Evolutionary conservation across 2,329 filamentous ascomycete species (phyloP).

Genomic region (Helotiales sp.): DNA sequence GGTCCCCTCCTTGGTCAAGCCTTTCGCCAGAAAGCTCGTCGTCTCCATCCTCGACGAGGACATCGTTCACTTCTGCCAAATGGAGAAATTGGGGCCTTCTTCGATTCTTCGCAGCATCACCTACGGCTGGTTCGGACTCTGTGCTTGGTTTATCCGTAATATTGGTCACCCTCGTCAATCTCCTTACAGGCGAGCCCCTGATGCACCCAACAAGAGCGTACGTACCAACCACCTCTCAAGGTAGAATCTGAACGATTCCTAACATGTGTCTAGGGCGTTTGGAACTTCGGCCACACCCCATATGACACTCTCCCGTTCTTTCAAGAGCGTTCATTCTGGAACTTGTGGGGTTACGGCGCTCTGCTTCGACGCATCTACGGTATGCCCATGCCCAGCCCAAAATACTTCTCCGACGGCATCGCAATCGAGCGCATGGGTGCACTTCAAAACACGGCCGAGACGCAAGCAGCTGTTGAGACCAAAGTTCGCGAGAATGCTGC

Average conservation of each 20-base stretch:
- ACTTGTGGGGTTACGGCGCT: constrained; percentile 22
- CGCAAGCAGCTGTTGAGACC: constrained; percentile 20
- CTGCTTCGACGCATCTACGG: constrained; percentile 17
- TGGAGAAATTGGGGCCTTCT: constrained; percentile 22
- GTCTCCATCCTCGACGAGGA: constrained; percentile 23
- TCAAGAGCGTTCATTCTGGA: constrained; percentile 23
- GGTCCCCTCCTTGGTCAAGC: constrained; percentile 17
- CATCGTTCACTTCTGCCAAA: constrained; percentile 21
- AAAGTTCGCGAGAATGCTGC: constrained; percentile 25
- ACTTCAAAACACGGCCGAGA: constrained; percentile 10
- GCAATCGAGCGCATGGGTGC: constrained; percentile 26
- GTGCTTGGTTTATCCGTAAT: constrained; percentile 16
- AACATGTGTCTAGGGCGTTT: constrained; percentile 6
- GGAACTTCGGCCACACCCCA: constrained; percentile 21
- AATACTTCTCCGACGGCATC: constrained; percentile 18
- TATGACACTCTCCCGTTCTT: constrained; percentile 27
- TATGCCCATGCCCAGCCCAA: constrained; percentile 14
- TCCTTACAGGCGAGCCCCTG: constrained; percentile 21
- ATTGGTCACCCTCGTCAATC: constrained; percentile 15
- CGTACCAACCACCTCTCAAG: neutral
- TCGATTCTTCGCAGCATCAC: constrained; percentile 13
- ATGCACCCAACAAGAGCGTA: constrained; percentile 18
- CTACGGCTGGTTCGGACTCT: constrained; percentile 17
- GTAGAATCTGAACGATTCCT: neutral
- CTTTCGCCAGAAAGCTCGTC: constrained; percentile 18